A percentile compares a stretch with the other conserved stretches of the same genome.
phyloP scores from a whole-genome alignment of 2,329 filamentous ascomycete genomes.

The Aspergillus sp. region DNA sequence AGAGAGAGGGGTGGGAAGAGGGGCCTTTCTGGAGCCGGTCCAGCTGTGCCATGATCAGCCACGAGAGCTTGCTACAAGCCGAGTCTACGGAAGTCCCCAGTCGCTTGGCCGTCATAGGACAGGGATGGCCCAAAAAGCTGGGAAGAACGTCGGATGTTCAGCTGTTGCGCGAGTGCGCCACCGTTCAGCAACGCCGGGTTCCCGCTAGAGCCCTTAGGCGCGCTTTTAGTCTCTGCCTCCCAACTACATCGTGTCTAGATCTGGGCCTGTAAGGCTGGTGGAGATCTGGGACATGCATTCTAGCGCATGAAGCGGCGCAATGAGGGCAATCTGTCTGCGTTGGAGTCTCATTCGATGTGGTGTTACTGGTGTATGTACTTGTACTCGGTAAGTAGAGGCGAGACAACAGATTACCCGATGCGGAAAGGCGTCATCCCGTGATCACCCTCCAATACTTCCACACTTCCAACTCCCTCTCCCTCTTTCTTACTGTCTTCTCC shows the following conservation, averaged over 20 bases:
- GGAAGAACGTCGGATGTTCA: conserved; percentile 18
- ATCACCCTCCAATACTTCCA: not conserved
- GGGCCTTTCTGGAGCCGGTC: conserved; percentile 14
- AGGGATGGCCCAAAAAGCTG: conserved; percentile 12
- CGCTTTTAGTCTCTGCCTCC: not conserved
- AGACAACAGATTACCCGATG: not conserved
- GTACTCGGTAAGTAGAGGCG: not conserved
- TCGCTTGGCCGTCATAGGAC: conserved; percentile 14
- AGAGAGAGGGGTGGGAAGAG: conserved; percentile 4
- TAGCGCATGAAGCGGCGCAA: too few relatives aligned
- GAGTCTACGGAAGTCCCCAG: conserved; percentile 6
- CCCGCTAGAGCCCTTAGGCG: conserved; percentile 20
- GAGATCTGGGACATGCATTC: too few relatives aligned
- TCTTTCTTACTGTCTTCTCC: not conserved
- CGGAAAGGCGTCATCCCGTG: not conserved
- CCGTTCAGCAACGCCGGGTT: conserved; percentile 11
- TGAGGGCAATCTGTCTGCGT: too few relatives aligned
- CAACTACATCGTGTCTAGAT: not conserved
- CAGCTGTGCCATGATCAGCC: conserved; percentile 25
- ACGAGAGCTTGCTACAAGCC: conserved; percentile 18
- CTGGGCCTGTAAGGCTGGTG: not conserved
- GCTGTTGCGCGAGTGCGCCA: conserved; percentile 23
- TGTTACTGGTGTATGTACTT: too few relatives aligned
- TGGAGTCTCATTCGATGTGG: too few relatives aligned
- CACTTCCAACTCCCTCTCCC: not conserved